Evolutionary conservation across 106 monocot genomes (phyloP), one percentile per base, ranked within the genome.

Genomic region (Dendrobium chrysotoxum): DNA sequence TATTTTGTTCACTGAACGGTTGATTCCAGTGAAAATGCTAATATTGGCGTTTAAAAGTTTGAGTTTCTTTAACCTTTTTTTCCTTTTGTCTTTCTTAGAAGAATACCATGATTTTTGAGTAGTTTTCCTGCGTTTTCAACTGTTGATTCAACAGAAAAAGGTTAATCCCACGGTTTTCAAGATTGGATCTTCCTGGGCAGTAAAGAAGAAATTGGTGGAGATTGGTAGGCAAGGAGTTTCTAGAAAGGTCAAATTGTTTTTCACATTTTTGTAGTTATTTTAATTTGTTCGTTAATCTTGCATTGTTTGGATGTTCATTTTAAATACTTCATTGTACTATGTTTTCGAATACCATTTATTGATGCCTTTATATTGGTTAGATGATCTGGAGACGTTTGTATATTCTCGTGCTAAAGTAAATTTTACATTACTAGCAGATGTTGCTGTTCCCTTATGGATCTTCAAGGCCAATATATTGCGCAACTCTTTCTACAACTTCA

Each of bases 131-230:
- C 25, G 64, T 65, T 26, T 65, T 23, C 15, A 26, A 65, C 3
- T 65, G 23, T 64, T 70, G 68, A 70, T 70, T 31, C 68, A 31
- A n/a, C 84, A 94, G 97, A 89, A 79, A 82, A 97, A 88, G 75
- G 58, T 94, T 47, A 92, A 86, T 21, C 57, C 81, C 75, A 74
- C 82, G 26, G 42, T 90, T 78, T 92, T 85, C 79, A 91, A 89
- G 77, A 85, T 97, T 25, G 97, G 92, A 17, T 85, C 84, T 16
- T 86, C 92, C 15, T 79, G 87, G 66, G 96, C 96, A 13, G 61
- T 89, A 15, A 91, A 89, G 80, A 94, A 92, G 72, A 89, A 85
- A 79, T 97, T 94, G 94, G 80, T 96, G 77, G 80, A 80, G 71
- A 86, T 94, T 66, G 85, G 82, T 40, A 97, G 91, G 54, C 80